Conservation (phyloP, 31 red algal genomes). For the Odonthalia washingtoniensis region DNA sequence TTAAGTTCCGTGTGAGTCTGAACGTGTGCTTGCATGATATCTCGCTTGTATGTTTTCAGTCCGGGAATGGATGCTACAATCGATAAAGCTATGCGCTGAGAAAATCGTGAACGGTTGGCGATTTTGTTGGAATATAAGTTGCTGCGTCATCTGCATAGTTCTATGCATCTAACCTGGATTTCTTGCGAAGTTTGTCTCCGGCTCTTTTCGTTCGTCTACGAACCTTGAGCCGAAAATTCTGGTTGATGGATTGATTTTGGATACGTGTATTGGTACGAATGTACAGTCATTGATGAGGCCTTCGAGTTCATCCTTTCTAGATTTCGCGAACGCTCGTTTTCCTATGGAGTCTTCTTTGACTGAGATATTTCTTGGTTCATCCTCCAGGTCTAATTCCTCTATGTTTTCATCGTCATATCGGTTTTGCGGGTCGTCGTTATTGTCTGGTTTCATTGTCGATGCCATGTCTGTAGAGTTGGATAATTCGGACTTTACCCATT, state of each 20-base stretch:
- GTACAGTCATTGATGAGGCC: background rate
- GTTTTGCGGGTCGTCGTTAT: background rate
- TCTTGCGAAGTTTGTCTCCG: background rate
- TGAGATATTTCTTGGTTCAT: background rate
- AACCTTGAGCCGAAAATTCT: background rate
- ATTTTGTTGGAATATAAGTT: background rate
- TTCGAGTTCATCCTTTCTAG: background rate
- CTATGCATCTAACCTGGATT: background rate
- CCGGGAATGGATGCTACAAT: background rate
- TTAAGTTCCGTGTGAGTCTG: background rate
- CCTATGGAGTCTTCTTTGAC: no score
- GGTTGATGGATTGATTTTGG: background rate
- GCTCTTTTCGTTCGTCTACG: background rate
- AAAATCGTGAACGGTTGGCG: background rate
- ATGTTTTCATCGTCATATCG: background rate
- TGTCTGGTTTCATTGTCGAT: background rate
- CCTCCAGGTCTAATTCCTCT: background rate
- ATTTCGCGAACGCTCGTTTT: background rate
- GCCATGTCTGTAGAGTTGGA: background rate
- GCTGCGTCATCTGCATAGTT: background rate
- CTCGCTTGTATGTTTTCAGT: background rate
- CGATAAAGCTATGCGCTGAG: background rate
- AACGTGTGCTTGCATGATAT: no score
- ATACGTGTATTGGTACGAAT: background rate
- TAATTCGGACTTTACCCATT: background rate